Conservation (phyloP, 495 filamentous ascomycete genomes). For the Penicillium robsamsonii region DNA sequence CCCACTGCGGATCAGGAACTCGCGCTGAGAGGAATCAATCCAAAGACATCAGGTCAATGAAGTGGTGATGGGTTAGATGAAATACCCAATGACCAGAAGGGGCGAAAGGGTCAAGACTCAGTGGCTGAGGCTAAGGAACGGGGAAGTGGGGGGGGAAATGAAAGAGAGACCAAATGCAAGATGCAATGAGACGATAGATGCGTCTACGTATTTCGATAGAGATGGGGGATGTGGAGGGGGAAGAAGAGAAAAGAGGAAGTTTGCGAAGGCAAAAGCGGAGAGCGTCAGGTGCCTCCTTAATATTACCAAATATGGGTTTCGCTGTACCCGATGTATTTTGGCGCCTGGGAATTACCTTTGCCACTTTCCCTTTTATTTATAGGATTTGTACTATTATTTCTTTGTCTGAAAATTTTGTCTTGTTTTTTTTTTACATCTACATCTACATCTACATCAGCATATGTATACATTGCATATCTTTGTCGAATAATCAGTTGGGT, state of each 20-base stretch:
- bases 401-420: not conserved
- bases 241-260: constrained; percentile 24
- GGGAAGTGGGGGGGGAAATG: not conserved
- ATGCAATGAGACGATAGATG: constrained; percentile 6
- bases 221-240: constrained; percentile 11
- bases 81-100: constrained; percentile 11
- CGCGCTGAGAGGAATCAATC: constrained; percentile 17
- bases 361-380: not conserved
- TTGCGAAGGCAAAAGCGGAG: constrained; percentile 34
- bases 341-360: constrained; percentile 18
- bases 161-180: constrained; percentile 11
- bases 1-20: constrained; percentile 17
- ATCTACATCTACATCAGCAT: not conserved
- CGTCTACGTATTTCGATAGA: constrained; percentile 1
- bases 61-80: not conserved
- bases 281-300: constrained; percentile 39
- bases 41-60: constrained; percentile 24
- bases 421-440: not conserved
- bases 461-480: not conserved
- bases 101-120: constrained; percentile 15
- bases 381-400: not conserved
- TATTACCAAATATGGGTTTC: constrained; percentile 25
- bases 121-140: not conserved
- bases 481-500: not conserved
- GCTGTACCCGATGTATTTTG: constrained; percentile 15